These are phyloP conservation scores for Phytopythium aichiense DNA, from an alignment of 352 stramenopile genomes.

Conservation along the genomic window DNA sequence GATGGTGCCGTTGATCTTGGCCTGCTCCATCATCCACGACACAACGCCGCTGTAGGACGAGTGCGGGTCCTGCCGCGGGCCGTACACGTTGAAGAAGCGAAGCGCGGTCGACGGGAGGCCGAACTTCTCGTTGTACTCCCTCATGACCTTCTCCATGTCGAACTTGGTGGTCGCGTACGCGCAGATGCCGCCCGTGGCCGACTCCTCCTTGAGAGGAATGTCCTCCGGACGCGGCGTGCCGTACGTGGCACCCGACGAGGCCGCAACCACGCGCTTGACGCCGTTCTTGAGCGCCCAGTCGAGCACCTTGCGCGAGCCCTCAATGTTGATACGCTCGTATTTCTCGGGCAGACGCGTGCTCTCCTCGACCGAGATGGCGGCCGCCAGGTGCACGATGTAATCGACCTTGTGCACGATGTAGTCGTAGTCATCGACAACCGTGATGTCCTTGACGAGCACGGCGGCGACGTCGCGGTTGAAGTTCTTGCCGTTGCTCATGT, in stretches of 20 bases:
- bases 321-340: constrained; percentile 83
- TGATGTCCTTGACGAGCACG: constrained; percentile 84
- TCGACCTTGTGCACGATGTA: constrained; percentile 83
- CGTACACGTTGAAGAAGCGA: constrained; percentile 86
- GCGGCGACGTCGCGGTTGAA: constrained; percentile 71
- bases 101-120: constrained; percentile 72
- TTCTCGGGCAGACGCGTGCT: constrained; percentile 83
- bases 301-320: constrained; percentile 77
- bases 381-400: constrained; percentile 80
- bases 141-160: constrained; percentile 81
- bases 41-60: constrained; percentile 83
- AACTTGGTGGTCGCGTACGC: constrained; percentile 83
- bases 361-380: constrained; percentile 83
- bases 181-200: constrained; percentile 72
- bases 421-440: constrained; percentile 68
- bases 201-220: constrained; percentile 67
- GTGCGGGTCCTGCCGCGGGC: constrained; percentile 73
- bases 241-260: constrained; percentile 77
- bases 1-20: constrained; percentile 75
- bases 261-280: constrained; percentile 75
- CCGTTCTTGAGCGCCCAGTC: constrained; percentile 72
- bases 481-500: constrained; percentile 88
- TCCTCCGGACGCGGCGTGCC: constrained; percentile 58
- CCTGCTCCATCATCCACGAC: constrained; percentile 87
- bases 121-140: constrained; percentile 60